These are phyloP conservation scores for Clohesyomyces aquaticus DNA, from an alignment of 495 filamentous ascomycete genomes.

Conservation along the genomic window DNA sequence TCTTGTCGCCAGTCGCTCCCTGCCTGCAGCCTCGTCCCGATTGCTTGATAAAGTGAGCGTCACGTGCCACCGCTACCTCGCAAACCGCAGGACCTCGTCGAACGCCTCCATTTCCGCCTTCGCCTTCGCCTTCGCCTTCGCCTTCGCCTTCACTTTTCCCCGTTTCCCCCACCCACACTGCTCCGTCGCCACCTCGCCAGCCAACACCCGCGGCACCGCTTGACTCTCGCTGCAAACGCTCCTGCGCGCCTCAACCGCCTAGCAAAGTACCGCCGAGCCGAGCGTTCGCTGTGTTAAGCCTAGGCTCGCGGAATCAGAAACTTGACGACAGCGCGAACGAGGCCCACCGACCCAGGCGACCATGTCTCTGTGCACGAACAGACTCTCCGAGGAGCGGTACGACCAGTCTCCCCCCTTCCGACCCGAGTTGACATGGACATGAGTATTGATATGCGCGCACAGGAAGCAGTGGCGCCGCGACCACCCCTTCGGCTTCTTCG, in stretches of 20 bases:
- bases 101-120: too few species aligned
- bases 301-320: too few species aligned
- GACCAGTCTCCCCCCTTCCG: conserved; percentile 14
- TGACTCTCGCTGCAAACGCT: background rate
- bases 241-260: background rate
- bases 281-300: too few species aligned
- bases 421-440: background rate
- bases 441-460: conserved; percentile 27
- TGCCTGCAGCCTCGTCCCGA: too few species aligned
- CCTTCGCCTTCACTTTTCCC: background rate
- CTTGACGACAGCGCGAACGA: too few species aligned
- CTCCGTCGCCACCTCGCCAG: background rate
- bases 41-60: too few species aligned
- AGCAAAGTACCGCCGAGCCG: too few species aligned
- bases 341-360: conserved; percentile 2
- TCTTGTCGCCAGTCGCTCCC: too few species aligned
- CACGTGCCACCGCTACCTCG: too few species aligned
- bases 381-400: conserved; percentile 89
- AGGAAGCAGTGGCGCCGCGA: conserved; percentile 97
- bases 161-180: background rate
- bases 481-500: conserved; percentile 97
- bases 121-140: conserved; percentile 5
- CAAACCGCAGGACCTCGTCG: background rate
- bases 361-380: conserved; percentile 89
- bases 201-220: too few species aligned